Evolutionary conservation across 768 basidiomycete species (phyloP), one percentile per base, ranked within the genome.

Genomic region (Psilocybe cubensis): DNA sequence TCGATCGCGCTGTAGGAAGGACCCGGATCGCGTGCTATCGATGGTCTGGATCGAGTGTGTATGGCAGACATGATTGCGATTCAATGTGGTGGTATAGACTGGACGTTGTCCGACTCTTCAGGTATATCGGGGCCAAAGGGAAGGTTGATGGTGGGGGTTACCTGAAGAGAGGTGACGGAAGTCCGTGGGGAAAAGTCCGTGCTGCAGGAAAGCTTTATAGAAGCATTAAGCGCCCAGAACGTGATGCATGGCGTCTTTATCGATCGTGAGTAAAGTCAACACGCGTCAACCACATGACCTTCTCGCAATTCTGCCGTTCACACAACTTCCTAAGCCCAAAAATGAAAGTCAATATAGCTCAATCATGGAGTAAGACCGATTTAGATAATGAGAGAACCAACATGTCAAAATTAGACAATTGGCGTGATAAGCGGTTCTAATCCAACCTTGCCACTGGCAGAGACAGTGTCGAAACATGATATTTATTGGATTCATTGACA

Each of bases 41-140:
- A 25, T 33, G 43, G 23, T 17, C 17, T 17, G 4, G 18, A 20
- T 6, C 17, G 44, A 8, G 44, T 4, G 27, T 18, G 18, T n/a
- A 48, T 6, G 11, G 43, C 41, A 38, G 56, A 54, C 43, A 50
- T 57, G 28, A 8, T 45, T 52, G 18, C 4, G 35, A 35, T 51
- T 44, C 18, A 29, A 18, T 27, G 23, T 4, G 12, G 21, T 23
- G 25, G 11, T 2, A 33, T 20, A 43, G 25, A 17, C n/a, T 20
- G 42, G 49, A 50, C 23, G 12, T 17, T 51, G 48, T 44, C 56
- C 27, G 27, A 49, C 56, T 50, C 43, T 51, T 57, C 56, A 57
- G 56, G 51, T 44, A 40, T 31, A 4, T 7, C 14, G 24, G 38
- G 12, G 25, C 17, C 3, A 4, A 20, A 29, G 31, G 23, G 10